Percentiles rank a stretch among this genome's conserved stretches.
These are phyloP conservation scores for Leccinum brunneo-olivaceum DNA, from an alignment of 1,284 basidiomycete genomes.

Conservation along the genomic window DNA sequence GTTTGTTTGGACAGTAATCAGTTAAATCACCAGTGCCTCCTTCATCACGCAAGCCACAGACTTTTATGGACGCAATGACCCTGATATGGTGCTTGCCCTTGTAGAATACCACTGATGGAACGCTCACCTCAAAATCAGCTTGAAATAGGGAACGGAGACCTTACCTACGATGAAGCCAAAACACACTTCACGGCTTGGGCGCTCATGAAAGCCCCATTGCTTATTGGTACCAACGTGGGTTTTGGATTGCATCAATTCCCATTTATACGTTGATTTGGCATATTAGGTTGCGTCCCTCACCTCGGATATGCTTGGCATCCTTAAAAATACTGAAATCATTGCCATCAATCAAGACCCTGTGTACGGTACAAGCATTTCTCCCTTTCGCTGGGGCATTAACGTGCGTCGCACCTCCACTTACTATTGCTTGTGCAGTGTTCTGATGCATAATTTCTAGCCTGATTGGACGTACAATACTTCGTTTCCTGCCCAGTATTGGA, in stretches of 20 bases:
- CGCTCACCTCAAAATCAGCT: conserved; percentile 29
- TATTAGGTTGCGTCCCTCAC: conserved; percentile 44
- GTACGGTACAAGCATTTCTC: conserved; percentile 51
- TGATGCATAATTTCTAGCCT: conserved; percentile 32
- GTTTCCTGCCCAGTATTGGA: conserved; percentile 55
- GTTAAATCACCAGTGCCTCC: conserved; percentile 31
- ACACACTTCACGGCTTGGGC: conserved; percentile 45
- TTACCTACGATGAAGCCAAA: conserved; percentile 38
- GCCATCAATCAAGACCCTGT: conserved; percentile 64
- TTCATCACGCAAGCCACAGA: conserved; percentile 38
- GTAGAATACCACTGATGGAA: background rate
- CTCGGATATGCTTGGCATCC: conserved; percentile 44
- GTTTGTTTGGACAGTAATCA: background rate
- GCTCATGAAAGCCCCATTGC: conserved; percentile 41
- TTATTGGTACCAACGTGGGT: conserved; percentile 36
- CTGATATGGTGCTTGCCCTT: conserved; percentile 37
- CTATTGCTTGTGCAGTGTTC: background rate
- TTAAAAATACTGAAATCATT: conserved; percentile 58
- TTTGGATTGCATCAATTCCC: conserved; percentile 15
- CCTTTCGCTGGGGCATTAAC: conserved; percentile 62
- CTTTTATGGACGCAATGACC: conserved; percentile 41
- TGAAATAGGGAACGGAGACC: conserved; percentile 39
- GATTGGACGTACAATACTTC: conserved; percentile 44
- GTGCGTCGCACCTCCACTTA: conserved; percentile 29
- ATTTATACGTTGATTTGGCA: background rate